Evolutionary conservation across 1,139 yeast species (phyloP).

Genomic region (Kodamaea sp.): DNA sequence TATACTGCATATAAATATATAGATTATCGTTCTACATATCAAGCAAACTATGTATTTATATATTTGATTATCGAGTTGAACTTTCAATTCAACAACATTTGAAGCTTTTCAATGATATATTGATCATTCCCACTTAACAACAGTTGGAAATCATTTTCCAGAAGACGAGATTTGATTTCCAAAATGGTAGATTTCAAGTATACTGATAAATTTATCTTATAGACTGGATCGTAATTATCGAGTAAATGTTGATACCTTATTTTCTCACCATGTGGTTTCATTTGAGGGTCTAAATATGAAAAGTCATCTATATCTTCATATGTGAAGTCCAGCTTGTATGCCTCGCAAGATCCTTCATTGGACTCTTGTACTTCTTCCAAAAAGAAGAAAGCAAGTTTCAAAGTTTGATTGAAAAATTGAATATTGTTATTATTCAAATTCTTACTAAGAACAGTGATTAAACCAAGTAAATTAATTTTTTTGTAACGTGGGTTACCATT

Average conservation of each 20-base stretch:
- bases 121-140: conserved; percentile 28
- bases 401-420: conserved; percentile 31
- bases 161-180: conserved; percentile 19
- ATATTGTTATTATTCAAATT: conserved; percentile 21
- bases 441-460: conserved; percentile 6
- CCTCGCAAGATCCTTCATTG: conserved; percentile 55
- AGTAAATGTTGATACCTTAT: conserved; percentile 47
- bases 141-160: conserved; percentile 24
- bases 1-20: neutral
- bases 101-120: conserved; percentile 33
- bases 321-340: conserved; percentile 55
- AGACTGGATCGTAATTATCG: conserved; percentile 54
- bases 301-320: conserved; percentile 53
- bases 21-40: neutral
- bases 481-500: conserved; percentile 67
- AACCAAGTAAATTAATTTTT: conserved; percentile 57
- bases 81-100: conserved; percentile 3
- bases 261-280: conserved; percentile 58
- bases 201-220: conserved; percentile 42
- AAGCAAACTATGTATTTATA: neutral
- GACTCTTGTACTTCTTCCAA: conserved; percentile 73
- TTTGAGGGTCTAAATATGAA: conserved; percentile 42
- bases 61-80: neutral
- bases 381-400: conserved; percentile 55
- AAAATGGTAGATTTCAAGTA: conserved; percentile 18